Conservation (phyloP, 352 stramenopile species). For the Phytophthora crassamura region DNA sequence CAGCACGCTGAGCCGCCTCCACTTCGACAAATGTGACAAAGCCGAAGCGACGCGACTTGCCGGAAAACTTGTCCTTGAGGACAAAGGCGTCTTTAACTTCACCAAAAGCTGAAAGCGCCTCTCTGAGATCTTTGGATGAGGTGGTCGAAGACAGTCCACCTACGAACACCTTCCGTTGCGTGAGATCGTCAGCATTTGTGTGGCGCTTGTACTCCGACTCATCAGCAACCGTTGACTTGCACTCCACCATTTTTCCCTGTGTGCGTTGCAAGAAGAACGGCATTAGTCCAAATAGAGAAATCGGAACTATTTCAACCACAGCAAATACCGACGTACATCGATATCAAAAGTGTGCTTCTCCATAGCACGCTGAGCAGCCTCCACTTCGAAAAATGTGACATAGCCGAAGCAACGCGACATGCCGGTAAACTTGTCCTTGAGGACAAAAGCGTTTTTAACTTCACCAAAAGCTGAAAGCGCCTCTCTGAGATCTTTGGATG, state of each 20-base stretch:
- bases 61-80: slow-evolving; percentile 27
- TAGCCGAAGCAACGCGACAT: slow-evolving; percentile 76
- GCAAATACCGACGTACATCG: slow-evolving; percentile 45
- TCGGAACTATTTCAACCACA: not conserved
- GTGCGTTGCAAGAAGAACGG: not conserved
- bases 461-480: slow-evolving; percentile 63
- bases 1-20: slow-evolving; percentile 55
- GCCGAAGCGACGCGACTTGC: slow-evolving; percentile 68
- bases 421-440: slow-evolving; percentile 64
- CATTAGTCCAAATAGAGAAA: not conserved
- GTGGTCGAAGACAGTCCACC: slow-evolving; percentile 73
- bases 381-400: slow-evolving; percentile 75
- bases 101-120: slow-evolving; percentile 58
- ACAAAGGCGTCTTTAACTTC: slow-evolving; percentile 66
- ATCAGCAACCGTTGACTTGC: slow-evolving; percentile 37
- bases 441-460: slow-evolving; percentile 65
- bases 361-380: slow-evolving; percentile 56
- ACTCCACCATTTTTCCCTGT: slow-evolving; percentile 8
- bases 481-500: slow-evolving; percentile 51
- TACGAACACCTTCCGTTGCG: slow-evolving; percentile 78
- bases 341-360: slow-evolving; percentile 60
- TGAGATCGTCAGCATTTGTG: too few relatives aligned
- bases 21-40: slow-evolving; percentile 78
- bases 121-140: slow-evolving; percentile 52
- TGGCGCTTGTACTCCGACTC: too few relatives aligned